Percentiles rank a stretch among this genome's conserved stretches.
These are phyloP conservation scores for Triadica sebifera DNA, from an alignment of 345 rosid genomes.

Conservation along the genomic window DNA sequence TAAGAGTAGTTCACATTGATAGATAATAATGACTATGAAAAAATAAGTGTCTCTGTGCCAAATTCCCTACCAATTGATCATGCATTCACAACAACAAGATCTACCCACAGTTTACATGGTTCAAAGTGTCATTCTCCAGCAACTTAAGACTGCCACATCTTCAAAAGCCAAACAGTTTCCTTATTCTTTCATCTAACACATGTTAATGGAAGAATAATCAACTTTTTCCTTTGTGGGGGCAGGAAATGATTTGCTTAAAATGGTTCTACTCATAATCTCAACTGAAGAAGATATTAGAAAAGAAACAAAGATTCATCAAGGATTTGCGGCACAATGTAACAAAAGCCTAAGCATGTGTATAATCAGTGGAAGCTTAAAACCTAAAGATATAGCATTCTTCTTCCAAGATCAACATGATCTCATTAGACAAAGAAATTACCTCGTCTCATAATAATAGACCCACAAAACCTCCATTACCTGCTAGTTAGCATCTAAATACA, in stretches of 20 bases:
- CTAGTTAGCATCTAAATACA: not conserved
- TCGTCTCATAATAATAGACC: not conserved
- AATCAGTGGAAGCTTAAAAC: not conserved
- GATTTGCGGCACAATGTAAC: not conserved
- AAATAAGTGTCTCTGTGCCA: not conserved
- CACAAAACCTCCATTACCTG: not conserved
- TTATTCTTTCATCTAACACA: not conserved
- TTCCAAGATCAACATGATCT: not conserved
- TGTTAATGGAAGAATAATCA: not conserved
- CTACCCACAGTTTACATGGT: no score
- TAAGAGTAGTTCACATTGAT: no score
- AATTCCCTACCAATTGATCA: not conserved
- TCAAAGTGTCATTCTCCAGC: not conserved
- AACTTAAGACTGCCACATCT: not conserved
- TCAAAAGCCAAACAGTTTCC: not conserved
- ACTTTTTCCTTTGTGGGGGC: not conserved
- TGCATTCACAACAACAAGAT: not conserved
- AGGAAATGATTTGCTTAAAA: not conserved
- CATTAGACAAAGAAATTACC: not conserved
- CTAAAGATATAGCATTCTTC: not conserved
- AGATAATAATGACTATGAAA: no score
- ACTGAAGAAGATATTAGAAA: not conserved
- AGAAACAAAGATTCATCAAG: not conserved
- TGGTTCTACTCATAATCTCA: not conserved
- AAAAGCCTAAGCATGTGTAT: not conserved